Percentiles rank a stretch among this genome's conserved stretches.
Evolutionary conservation across 192 early-diverging fungal species (phyloP).

Genomic region (Pilaira anomala): DNA sequence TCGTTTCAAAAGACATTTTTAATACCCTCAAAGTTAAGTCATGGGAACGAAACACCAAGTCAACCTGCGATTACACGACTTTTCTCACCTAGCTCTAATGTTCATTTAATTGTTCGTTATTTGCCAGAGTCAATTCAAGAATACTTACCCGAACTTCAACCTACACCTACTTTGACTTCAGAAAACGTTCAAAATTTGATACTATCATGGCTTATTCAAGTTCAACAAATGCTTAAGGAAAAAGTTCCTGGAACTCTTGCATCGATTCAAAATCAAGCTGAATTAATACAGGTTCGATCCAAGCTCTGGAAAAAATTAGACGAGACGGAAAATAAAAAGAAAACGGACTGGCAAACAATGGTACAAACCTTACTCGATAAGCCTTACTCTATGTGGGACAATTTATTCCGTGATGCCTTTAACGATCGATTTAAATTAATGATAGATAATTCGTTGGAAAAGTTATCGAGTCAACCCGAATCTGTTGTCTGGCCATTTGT

Average conservation of each 20-base stretch:
- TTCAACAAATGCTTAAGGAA: constrained; percentile 22
- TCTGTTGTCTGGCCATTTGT: constrained; percentile 33
- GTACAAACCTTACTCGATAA: constrained; percentile 27
- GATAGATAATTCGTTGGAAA: constrained; percentile 29
- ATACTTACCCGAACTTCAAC: constrained; percentile 45
- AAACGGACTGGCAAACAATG: neutral
- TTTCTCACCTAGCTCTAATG: constrained; percentile 54
- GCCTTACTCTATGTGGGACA: constrained; percentile 44
- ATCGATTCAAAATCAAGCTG: neutral
- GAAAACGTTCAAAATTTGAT: constrained; percentile 29
- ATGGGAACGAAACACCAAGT: neutral
- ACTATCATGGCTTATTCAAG: constrained; percentile 37
- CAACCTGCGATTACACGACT: constrained; percentile 35
- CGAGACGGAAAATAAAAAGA: neutral
- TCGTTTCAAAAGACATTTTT: constrained; percentile 7
- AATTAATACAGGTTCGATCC: neutral
- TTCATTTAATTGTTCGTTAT: constrained; percentile 54
- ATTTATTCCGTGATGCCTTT: constrained; percentile 39
- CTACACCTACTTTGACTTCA: constrained; percentile 31
- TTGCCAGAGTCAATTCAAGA: constrained; percentile 53
- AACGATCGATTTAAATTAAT: constrained; percentile 39
- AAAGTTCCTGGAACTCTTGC: neutral
- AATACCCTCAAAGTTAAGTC: constrained; percentile 2
- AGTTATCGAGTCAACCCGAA: constrained; percentile 42
- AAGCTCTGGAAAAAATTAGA: constrained; percentile 11